Percentiles rank a stretch among this genome's conserved stretches.
phyloP scores from a whole-genome alignment of 306 rosid species.

The Pyrus betulifolia region DNA sequence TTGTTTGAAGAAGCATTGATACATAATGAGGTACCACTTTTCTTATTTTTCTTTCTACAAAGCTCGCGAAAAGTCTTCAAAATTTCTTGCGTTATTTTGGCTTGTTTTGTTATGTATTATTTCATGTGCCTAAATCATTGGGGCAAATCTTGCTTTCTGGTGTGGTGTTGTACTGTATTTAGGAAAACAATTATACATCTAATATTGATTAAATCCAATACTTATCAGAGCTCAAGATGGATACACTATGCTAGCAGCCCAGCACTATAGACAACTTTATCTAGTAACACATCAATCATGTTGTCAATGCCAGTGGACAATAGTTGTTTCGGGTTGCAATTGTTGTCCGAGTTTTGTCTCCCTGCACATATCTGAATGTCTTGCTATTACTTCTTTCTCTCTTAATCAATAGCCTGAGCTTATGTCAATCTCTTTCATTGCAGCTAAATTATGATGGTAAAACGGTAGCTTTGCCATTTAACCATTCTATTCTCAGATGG shows the following conservation, averaged over 20 bases:
- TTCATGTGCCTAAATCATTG: background rate
- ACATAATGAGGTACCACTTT: slow-evolving; percentile 54
- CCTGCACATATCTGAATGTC: background rate
- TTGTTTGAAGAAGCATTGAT: slow-evolving; percentile 70
- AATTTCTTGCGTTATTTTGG: background rate
- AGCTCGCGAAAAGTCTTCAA: background rate
- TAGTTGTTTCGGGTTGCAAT: background rate
- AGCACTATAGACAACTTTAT: background rate
- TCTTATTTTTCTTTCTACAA: background rate
- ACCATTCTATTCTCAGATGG: slow-evolving; percentile 59
- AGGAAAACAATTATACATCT: background rate
- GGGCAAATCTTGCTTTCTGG: background rate
- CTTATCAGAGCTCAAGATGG: background rate
- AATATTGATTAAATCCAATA: background rate
- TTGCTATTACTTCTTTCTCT: background rate
- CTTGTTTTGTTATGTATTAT: background rate
- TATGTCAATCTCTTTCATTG: slow-evolving; percentile 22
- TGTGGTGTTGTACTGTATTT: background rate
- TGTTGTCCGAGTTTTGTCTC: background rate
- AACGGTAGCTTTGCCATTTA: slow-evolving; percentile 62
- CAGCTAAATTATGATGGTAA: slow-evolving; percentile 69
- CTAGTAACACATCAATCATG: background rate
- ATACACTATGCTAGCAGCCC: background rate
- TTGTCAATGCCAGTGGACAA: background rate
- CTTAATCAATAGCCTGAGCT: slow-evolving; percentile 13